A percentile compares a stretch with the other conserved stretches of the same genome.
phyloP scores from a whole-genome alignment of 306 rosid genomes.

The Acacia melanoxylon region DNA sequence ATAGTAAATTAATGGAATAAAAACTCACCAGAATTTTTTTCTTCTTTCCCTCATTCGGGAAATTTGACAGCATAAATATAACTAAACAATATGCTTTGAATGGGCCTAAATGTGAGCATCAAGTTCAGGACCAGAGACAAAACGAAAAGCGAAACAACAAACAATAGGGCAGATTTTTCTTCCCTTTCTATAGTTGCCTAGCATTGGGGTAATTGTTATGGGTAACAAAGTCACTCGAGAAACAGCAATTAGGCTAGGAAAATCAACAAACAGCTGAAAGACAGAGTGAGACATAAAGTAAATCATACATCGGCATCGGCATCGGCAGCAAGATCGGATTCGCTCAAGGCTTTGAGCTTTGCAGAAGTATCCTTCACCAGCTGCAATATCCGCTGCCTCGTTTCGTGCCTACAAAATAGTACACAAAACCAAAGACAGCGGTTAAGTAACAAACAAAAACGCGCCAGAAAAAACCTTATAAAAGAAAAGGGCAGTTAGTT shows the following conservation, averaged over 20 bases:
- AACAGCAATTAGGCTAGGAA: neutral
- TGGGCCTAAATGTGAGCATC: neutral
- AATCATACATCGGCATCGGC: conserved; percentile 42
- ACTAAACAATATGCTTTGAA: neutral
- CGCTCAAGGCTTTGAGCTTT: conserved; percentile 61
- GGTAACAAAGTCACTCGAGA: conserved; percentile 3
- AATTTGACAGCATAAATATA: neutral
- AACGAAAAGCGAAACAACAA: neutral
- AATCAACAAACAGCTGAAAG: neutral
- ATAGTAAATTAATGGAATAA: neutral
- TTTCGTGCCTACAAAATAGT: conserved; percentile 49
- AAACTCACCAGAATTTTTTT: neutral
- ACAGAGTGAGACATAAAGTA: neutral
- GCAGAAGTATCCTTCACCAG: conserved; percentile 77
- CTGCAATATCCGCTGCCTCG: conserved; percentile 69
- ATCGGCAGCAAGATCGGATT: conserved; percentile 44
- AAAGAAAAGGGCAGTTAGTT: neutral
- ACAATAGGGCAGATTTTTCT: neutral
- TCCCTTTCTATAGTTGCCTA: neutral
- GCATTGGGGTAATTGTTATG: neutral
- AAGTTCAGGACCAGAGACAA: neutral
- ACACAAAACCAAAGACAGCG: neutral
- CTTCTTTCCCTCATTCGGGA: neutral
- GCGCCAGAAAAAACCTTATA: neutral
- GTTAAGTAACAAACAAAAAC: neutral